Percentiles rank a stretch among this genome's conserved stretches.
Evolutionary conservation across 768 basidiomycete species (phyloP).

Genomic region (Omphalotus guepiniiformis): DNA sequence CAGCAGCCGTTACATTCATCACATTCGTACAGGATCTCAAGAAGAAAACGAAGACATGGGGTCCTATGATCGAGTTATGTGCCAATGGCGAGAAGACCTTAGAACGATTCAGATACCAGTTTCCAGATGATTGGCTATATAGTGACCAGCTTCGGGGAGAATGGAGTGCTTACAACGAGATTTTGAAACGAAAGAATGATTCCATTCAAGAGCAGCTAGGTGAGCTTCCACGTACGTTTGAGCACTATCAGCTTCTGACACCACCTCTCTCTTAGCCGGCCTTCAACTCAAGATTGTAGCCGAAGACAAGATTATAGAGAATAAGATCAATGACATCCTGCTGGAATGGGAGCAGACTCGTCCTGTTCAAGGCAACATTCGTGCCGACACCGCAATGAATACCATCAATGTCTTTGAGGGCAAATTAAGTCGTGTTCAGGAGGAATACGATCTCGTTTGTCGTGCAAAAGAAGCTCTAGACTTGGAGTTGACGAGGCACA

Average conservation of each 20-base stretch:
- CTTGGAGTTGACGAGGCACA: slow-evolving; percentile 85
- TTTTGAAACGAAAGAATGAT: slow-evolving; percentile 95
- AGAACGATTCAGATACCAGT: slow-evolving; percentile 95
- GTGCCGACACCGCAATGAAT: slow-evolving; percentile 94
- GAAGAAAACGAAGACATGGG: slow-evolving; percentile 95
- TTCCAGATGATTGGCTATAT: slow-evolving; percentile 96
- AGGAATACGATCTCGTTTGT: slow-evolving; percentile 93
- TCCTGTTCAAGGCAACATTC: slow-evolving; percentile 94
- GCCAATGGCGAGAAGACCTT: slow-evolving; percentile 95
- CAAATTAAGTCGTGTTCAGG: slow-evolving; percentile 82
- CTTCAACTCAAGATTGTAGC: slow-evolving; percentile 99
- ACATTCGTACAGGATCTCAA: slow-evolving; percentile 99
- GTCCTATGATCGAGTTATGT: slow-evolving; percentile 92
- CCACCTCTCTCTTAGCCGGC: slow-evolving; percentile 53
- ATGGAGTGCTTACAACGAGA: slow-evolving; percentile 98
- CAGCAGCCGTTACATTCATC: slow-evolving; percentile 97
- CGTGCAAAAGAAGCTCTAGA: slow-evolving; percentile 96
- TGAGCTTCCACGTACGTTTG: slow-evolving; percentile 32
- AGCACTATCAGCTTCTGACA: background rate
- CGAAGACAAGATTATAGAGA: slow-evolving; percentile 96
- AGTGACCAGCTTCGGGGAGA: slow-evolving; percentile 96
- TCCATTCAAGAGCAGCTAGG: slow-evolving; percentile 98
- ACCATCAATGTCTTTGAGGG: slow-evolving; percentile 94
- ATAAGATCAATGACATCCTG: slow-evolving; percentile 88
- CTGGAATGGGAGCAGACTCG: slow-evolving; percentile 94